A percentile compares a stretch with the other conserved stretches of the same genome.
phyloP scores from a whole-genome alignment of 108 stramenopile species.

The Schizochytrium sp. region DNA sequence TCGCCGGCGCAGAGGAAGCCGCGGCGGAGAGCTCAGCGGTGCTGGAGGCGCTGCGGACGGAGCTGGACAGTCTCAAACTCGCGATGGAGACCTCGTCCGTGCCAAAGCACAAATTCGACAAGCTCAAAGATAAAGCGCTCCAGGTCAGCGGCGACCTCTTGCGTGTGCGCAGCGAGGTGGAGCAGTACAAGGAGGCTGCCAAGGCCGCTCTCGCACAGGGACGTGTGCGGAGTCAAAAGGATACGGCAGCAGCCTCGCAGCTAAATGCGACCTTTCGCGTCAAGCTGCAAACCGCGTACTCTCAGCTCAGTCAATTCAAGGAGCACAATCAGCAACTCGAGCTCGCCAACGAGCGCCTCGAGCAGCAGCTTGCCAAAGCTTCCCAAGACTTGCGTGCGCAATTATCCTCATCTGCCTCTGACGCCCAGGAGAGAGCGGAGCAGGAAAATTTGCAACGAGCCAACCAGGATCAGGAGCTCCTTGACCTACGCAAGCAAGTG shows the following conservation, averaged over 20 bases:
- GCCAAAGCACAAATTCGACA: not conserved
- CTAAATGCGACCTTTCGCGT: not conserved
- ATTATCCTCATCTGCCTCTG: not conserved
- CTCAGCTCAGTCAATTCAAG: not conserved
- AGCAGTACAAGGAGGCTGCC: not conserved
- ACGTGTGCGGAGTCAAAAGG: not conserved
- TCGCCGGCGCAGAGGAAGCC: no score
- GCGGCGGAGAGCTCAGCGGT: not conserved
- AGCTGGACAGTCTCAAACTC: not conserved
- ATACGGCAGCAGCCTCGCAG: not conserved
- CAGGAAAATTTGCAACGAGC: no score
- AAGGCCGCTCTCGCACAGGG: not conserved
- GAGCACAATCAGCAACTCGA: not conserved
- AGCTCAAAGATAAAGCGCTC: not conserved
- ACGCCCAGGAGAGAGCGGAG: no score
- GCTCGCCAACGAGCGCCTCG: not conserved
- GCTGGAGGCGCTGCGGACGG: not conserved
- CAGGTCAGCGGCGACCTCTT: not conserved
- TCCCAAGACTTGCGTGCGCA: not conserved
- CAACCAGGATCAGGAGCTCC: not conserved
- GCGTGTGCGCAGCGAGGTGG: slow-evolving; percentile 1
- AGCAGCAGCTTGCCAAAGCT: not conserved
- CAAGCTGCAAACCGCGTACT: not conserved
- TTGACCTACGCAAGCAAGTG: not conserved
- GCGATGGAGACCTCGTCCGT: not conserved